Percentiles rank a stretch among this genome's conserved stretches.
Evolutionary conservation across 192 early-diverging fungal species (phyloP).

Genomic region (Backusella morwellensis): DNA sequence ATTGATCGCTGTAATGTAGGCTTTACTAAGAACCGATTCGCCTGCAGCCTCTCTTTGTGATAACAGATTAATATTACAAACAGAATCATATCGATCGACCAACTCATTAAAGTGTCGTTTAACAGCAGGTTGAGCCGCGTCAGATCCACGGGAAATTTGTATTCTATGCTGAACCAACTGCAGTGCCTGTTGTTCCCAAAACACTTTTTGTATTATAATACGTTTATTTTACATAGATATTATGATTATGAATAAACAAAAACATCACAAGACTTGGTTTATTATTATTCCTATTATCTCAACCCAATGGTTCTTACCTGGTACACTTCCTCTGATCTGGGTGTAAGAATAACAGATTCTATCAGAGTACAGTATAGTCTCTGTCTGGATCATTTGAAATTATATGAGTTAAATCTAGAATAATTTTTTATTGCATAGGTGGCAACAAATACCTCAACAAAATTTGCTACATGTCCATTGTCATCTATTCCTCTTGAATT

Average conservation of each 20-base stretch:
- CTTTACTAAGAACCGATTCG: constrained; percentile 69
- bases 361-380: constrained; percentile 68
- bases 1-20: constrained; percentile 57
- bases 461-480: constrained; percentile 94
- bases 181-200: constrained; percentile 95
- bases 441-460: constrained; percentile 74
- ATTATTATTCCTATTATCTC: constrained; percentile 56
- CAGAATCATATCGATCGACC: constrained; percentile 64
- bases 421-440: not conserved
- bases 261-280: not conserved
- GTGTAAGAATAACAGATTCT: constrained; percentile 68
- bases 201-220: constrained; percentile 50
- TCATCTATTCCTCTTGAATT: constrained; percentile 96
- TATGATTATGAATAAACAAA: not conserved
- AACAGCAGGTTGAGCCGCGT: constrained; percentile 82
- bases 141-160: constrained; percentile 76
- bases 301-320: constrained; percentile 63
- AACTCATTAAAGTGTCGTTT: constrained; percentile 75
- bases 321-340: constrained; percentile 85
- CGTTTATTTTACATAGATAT: not conserved
- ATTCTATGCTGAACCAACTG: constrained; percentile 85
- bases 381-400: constrained; percentile 75
- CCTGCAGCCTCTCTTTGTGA: constrained; percentile 56
- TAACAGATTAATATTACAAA: constrained; percentile 82
- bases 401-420: constrained; percentile 67